Evolutionary conservation across 192 early-diverging fungal species (phyloP), one percentile per base, ranked within the genome.

Genomic region (Anaeromyces robustus): DNA sequence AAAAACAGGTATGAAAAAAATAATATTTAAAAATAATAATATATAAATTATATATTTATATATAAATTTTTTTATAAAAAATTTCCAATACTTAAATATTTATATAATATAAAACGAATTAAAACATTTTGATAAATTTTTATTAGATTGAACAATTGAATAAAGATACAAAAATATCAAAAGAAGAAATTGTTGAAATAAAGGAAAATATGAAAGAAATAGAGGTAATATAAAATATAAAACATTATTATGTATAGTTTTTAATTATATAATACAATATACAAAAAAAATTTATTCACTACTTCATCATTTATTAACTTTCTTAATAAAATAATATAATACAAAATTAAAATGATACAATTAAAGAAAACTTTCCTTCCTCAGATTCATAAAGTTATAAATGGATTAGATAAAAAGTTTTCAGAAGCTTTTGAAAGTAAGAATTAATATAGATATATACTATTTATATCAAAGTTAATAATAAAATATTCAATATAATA

Each of bases 301-400:
- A n/a, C n/a, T n/a, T n/a, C n/a, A n/a, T n/a, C n/a, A n/a, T n/a
- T n/a, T n/a, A n/a, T n/a, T n/a, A n/a, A n/a, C n/a, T n/a, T n/a
- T n/a, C n/a, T n/a, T n/a, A n/a, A n/a, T n/a, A n/a, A n/a, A n/a
- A n/a, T n/a, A n/a, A n/a, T n/a, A n/a, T n/a, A n/a, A n/a, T n/a
- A n/a, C n/a, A n/a, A n/a, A n/a, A n/a, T n/a, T n/a, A n/a, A n/a
- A n/a, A n/a, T n/a, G n/a, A n/a, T n/a, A n/a, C n/a, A n/a, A n/a
- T n/a, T n/a, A n/a, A n/a, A 39, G 86, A 81, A 83, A 12, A 81
- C 87, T 37, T 99, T 96, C 96, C 87, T 93, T 77, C 83, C 84
- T 18, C 88, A 91, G 77, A 82, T 99, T 52, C 82, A 80, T 5
- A 82, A 81, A 0, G 84, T 98, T 6, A 85, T 97, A 2, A 78